Evolutionary conservation across 129 eudicot species (phyloP).

Genomic region (Flaveria linearis): DNA sequence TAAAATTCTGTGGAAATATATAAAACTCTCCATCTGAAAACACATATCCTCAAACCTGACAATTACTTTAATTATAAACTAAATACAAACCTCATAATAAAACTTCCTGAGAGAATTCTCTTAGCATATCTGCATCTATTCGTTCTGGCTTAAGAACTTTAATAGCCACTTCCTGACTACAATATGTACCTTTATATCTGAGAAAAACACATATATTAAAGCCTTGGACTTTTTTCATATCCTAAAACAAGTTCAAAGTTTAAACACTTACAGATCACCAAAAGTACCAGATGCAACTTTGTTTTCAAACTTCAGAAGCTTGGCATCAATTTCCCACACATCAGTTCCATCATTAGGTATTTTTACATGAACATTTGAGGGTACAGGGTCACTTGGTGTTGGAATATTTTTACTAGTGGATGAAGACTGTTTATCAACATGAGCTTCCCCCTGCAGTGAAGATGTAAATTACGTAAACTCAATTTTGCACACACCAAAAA

Average conservation of each 20-base stretch:
- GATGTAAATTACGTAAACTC: background rate
- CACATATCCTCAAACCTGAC: background rate
- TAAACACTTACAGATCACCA: slow-evolving; percentile 74
- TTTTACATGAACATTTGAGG: slow-evolving; percentile 44
- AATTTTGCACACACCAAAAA: slow-evolving; percentile 15
- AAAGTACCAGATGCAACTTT: slow-evolving; percentile 76
- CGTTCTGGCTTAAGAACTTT: slow-evolving; percentile 77
- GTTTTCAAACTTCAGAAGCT: slow-evolving; percentile 50
- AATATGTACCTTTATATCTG: slow-evolving; percentile 77
- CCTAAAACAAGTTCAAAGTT: background rate
- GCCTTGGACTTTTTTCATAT: slow-evolving; percentile 2
- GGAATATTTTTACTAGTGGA: slow-evolving; percentile 32
- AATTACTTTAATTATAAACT: slow-evolving; percentile 12
- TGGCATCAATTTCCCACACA: slow-evolving; percentile 76
- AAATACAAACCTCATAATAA: slow-evolving; percentile 64
- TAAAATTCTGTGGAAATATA: background rate
- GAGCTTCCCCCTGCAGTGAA: slow-evolving; percentile 40
- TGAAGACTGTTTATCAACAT: slow-evolving; percentile 30
- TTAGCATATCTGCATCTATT: slow-evolving; percentile 62
- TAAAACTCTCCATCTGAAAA: background rate
- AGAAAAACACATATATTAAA: slow-evolving; percentile 20
- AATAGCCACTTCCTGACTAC: slow-evolving; percentile 80
- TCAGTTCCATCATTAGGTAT: slow-evolving; percentile 73
- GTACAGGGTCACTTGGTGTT: slow-evolving; percentile 12
- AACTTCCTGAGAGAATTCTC: slow-evolving; percentile 79